phyloP scores from a whole-genome alignment of 2,329 filamentous ascomycete species.

The Aureobasidium sp. region DNA sequence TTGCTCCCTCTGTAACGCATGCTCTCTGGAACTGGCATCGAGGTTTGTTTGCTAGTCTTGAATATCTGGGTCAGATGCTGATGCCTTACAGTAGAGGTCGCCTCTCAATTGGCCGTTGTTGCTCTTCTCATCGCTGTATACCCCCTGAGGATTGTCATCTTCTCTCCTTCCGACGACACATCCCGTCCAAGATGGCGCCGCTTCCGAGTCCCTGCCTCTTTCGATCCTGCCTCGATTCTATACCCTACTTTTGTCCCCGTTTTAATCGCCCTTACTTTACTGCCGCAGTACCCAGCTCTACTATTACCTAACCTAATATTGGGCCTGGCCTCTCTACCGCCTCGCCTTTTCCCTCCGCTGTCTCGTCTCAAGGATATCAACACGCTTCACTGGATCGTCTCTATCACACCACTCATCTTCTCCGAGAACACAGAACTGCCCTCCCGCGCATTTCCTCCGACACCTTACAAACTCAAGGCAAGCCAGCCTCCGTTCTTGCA shows the following conservation, averaged over 20 bases:
- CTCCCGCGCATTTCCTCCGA: slow-evolving; percentile 24
- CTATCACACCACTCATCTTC: slow-evolving; percentile 58
- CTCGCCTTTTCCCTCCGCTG: slow-evolving; percentile 60
- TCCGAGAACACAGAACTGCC: slow-evolving; percentile 36
- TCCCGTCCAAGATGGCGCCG: slow-evolving; percentile 14
- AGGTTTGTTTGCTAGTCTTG: slow-evolving; percentile 24
- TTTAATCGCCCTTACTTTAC: slow-evolving; percentile 66
- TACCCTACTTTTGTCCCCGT: slow-evolving; percentile 74
- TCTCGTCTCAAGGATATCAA: slow-evolving; percentile 50
- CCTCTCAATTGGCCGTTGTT: slow-evolving; percentile 29
- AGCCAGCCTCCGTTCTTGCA: slow-evolving; percentile 27
- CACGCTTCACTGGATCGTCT: slow-evolving; percentile 68
- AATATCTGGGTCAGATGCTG: slow-evolving; percentile 6
- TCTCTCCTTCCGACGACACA: neutral
- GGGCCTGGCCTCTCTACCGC: slow-evolving; percentile 66
- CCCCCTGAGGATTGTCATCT: slow-evolving; percentile 28
- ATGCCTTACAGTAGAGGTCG: slow-evolving; percentile 27
- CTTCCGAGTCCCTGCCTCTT: slow-evolving; percentile 60
- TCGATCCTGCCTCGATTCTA: slow-evolving; percentile 84
- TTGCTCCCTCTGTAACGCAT: slow-evolving; percentile 24
- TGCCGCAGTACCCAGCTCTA: slow-evolving; percentile 49
- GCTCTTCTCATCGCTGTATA: slow-evolving; percentile 26
- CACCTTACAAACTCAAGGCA: slow-evolving; percentile 25
- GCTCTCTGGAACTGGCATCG: slow-evolving; percentile 30
- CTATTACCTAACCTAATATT: slow-evolving; percentile 74